Base-by-base conservation (phyloP, 2,329 filamentous ascomycete species). In the Sclerotinia sclerotiorum region DNA sequence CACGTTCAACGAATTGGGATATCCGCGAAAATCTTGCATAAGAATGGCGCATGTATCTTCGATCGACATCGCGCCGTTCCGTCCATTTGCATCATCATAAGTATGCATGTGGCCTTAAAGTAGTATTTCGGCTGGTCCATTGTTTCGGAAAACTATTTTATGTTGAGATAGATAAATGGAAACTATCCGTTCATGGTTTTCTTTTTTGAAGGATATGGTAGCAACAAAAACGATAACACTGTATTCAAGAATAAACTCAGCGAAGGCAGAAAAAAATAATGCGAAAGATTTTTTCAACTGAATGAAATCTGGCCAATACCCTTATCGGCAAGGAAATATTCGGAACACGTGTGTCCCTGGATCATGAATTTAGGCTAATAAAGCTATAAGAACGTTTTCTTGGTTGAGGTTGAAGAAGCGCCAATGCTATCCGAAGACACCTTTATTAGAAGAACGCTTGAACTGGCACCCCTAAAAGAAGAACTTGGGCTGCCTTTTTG, bases 71-170 rank as follows among this genome's bases (percentile, higher is more conserved):
- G 15, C 60, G 46, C 60, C 29, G 21, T 27, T n/a, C 29, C 29
- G 46, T 10, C 32, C 13, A 51, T 21, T 62, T 62, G 46, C 46
- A 62, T 51, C 7, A 51, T 19, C 7, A 51, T 19, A 62, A 27
- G n/a, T 8, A 62, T 62, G 60, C 60, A 39, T 29, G 46, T 15
- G 8, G 29, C 46, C 17, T 27, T 51, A 3, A 62, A 51, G n/a
- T 19, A 62, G n/a, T 35, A 49, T 42, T 21, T 62, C 46, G 46
- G 60, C 19, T 15, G 46, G n/a, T 62, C 60, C 60, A 27, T 62
- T 51, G 46, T 39, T 39, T 62, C 29, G 46, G 60, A 21, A 62
- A 39, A 46, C 46, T 15, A 5, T n/a, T 7, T 51, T 7, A 11
- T 49, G 15, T 8, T 51, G 13, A 27, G 24, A 24, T 39, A 27